These are phyloP conservation scores for Coniella vitis DNA, from an alignment of 2,329 filamentous ascomycete species.

Conservation along the genomic window DNA sequence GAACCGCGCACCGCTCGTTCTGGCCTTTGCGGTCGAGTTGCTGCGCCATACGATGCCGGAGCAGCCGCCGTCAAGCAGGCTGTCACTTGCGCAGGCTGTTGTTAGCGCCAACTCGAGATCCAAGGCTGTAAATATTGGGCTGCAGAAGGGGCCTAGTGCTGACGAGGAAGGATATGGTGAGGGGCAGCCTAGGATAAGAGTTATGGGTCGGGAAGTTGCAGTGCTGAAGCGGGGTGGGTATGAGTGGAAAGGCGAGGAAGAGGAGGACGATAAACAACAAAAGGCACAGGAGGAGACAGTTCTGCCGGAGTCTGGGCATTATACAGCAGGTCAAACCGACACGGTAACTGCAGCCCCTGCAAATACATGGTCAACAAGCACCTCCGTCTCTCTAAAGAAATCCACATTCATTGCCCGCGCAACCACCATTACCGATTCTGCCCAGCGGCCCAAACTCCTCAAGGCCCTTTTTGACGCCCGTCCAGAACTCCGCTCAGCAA, in stretches of 20 bases:
- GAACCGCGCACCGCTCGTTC: conserved; percentile 74
- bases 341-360: too few relatives aligned
- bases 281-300: conserved; percentile 7
- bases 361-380: conserved; percentile 44
- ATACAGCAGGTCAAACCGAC: too few relatives aligned
- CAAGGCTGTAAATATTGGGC: conserved; percentile 68
- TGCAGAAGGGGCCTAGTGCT: conserved; percentile 57
- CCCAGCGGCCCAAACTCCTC: conserved; percentile 36
- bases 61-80: conserved; percentile 74
- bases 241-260: conserved; percentile 43
- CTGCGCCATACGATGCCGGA: conserved; percentile 77
- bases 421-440: conserved; percentile 30
- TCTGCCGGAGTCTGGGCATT: too few relatives aligned
- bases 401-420: conserved; percentile 54
- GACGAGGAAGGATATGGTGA: conserved; percentile 67
- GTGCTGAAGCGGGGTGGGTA: conserved; percentile 77
- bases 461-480: conserved; percentile 41
- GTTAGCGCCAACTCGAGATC: conserved; percentile 74
- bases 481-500: conserved; percentile 44
- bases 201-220: conserved; percentile 67
- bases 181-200: conserved; percentile 65
- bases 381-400: conserved; percentile 42
- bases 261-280: conserved; percentile 12
- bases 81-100: conserved; percentile 77
- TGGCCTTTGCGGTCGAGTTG: conserved; percentile 71